Evolutionary conservation across 208 protist genomes (phyloP), one percentile per base, ranked within the genome.

Genomic region (Borovskyia barvae): DNA sequence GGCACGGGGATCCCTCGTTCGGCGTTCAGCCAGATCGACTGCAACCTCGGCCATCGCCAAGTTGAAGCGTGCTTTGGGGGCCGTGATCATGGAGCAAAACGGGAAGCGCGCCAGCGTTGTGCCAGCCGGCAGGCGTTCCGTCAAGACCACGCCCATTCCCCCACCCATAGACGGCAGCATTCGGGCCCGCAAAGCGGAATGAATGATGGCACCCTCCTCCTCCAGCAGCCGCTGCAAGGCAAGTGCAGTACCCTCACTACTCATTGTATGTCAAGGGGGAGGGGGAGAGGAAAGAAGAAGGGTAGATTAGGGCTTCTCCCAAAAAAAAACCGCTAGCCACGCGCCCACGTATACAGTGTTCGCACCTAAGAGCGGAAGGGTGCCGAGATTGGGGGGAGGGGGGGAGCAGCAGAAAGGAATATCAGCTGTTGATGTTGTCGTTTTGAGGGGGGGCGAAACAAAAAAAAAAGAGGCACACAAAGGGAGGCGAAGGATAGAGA

Each of bases 141-240:
- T 66, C 24, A 80, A 74, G 15, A 87, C 56, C 24, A 94, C 68
- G 7, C 90, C 90, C 41, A 90, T 76, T 24, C 90, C 90, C 19
- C 90, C 90, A 24, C 90, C 90, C 90, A 96, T 96, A 8, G 56
- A 64, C 22, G 77, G 66, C 40, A 96, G 64, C 6, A 72, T 47
- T 33, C 47, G 24, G 0, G 85, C 75, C n/a, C 53, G 52, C 33
- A 96, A 63, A 1, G 37, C 41, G 7, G 69, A 32, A 56, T 81
- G 87, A 46, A 80, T 85, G 20, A 55, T 35, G 17, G 74, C 74
- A 14, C 85, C 85, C 43, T 92, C 85, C 41, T 72, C 79, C 72
- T 78, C 73, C 15, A 94, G 69, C 47, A 89, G 30, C 14, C 45
- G 64, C 33, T 77, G 84, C 32, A 94, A 55, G 29, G 47, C 29